phyloP scores from a whole-genome alignment of 2,329 filamentous ascomycete species.

The Ophiostoma piceae region DNA sequence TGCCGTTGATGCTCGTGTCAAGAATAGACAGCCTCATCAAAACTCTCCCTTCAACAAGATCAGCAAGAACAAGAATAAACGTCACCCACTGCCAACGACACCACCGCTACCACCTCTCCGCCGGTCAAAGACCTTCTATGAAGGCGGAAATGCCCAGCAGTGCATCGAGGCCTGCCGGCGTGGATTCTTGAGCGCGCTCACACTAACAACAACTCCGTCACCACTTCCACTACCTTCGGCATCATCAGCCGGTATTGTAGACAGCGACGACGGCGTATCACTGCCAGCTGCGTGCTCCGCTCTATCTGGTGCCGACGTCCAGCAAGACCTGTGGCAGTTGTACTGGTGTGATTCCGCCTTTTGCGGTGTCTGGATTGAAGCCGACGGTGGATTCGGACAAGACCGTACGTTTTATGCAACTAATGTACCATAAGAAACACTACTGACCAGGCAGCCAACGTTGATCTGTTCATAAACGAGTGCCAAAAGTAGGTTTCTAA shows the following conservation, averaged over 20 bases:
- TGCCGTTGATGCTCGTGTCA: background rate
- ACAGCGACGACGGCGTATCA: slow-evolving; percentile 1
- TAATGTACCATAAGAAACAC: background rate
- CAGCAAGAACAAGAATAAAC: background rate
- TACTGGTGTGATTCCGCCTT: slow-evolving; percentile 50
- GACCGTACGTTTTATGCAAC: slow-evolving; percentile 40
- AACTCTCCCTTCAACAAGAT: background rate
- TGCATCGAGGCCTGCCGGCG: slow-evolving; percentile 25
- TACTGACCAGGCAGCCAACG: slow-evolving; percentile 39
- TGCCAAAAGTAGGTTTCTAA: slow-evolving; percentile 44
- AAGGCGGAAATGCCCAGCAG: slow-evolving; percentile 21
- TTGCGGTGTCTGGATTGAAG: slow-evolving; percentile 44
- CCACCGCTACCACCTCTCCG: background rate
- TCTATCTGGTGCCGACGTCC: slow-evolving; percentile 20
- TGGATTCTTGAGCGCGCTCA: slow-evolving; percentile 21
- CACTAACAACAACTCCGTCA: background rate
- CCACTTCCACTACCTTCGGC: background rate
- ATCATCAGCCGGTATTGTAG: background rate
- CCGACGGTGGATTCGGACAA: slow-evolving; percentile 31
- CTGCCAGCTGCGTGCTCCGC: slow-evolving; percentile 19
- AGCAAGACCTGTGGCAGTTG: slow-evolving; percentile 39
- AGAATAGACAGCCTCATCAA: background rate
- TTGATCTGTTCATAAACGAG: slow-evolving; percentile 47
- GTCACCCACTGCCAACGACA: background rate
- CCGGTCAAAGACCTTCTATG: slow-evolving; percentile 17